Percentiles rank a stretch among this genome's conserved stretches.
Evolutionary conservation across 2,329 filamentous ascomycete genomes (phyloP).

Genomic region (Teratosphaeria pseudoeucalypti): DNA sequence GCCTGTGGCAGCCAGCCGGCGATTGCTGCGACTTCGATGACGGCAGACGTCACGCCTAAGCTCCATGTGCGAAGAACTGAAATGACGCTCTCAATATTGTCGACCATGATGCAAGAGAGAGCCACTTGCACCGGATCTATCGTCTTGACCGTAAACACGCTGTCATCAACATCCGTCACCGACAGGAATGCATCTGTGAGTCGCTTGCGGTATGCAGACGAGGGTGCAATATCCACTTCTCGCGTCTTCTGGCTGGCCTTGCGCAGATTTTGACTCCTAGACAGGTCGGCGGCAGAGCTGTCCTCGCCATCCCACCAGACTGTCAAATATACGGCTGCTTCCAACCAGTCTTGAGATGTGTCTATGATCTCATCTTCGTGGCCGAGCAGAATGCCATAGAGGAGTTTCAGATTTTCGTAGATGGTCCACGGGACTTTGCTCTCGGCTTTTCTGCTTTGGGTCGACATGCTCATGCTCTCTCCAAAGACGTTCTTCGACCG

Average conservation of each 20-base stretch:
- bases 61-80: conserved; percentile 71
- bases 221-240: conserved; percentile 41
- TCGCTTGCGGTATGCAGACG: conserved; percentile 62
- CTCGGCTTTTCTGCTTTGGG: conserved; percentile 61
- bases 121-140: conserved; percentile 69
- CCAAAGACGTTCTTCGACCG: conserved; percentile 30
- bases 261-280: conserved; percentile 26
- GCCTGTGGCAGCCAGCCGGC: conserved; percentile 67
- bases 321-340: conserved; percentile 71
- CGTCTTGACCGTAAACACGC: conserved; percentile 62
- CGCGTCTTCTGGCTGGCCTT: conserved; percentile 31
- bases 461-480: conserved; percentile 49
- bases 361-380: conserved; percentile 64
- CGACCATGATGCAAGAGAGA: conserved; percentile 71
- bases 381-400: conserved; percentile 75
- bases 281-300: conserved; percentile 30
- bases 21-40: conserved; percentile 74
- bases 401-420: conserved; percentile 69
- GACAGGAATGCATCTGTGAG: conserved; percentile 59
- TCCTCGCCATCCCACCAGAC: conserved; percentile 83
- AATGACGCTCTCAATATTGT: conserved; percentile 66
- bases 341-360: conserved; percentile 80
- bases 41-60: conserved; percentile 62
- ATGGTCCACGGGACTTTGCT: conserved; percentile 83
- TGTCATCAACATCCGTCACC: conserved; percentile 55